Base-by-base conservation (phyloP, 768 basidiomycete species). In the Trametopsis cervina region DNA sequence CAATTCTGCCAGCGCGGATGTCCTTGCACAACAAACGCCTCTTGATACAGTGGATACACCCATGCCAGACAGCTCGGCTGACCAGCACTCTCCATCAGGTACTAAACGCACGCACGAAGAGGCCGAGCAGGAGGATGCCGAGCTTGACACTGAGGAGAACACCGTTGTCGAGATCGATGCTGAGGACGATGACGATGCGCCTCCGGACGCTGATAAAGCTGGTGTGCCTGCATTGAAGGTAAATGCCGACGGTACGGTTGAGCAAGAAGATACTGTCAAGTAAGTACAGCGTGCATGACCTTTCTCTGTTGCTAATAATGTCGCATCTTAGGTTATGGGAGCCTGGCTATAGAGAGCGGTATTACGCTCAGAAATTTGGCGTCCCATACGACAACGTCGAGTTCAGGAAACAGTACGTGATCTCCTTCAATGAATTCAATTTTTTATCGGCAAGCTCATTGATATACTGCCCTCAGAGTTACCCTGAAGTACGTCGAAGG, bases 201-300 rank as follows among this genome's bases (percentile, higher is more conserved):
- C 78, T 33, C 79, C 57, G 33, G 58, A 58, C 22, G 41, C 54
- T 64, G 54, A 39, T 62, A 25, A 63, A 70, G 25, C 29, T n/a
- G 68, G 71, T 27, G 66, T 75, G 35, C 58, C 75, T 39, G 74
- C 82, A 39, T 65, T 88, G 54, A 89, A 88, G 62, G 86, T 95
- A 45, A 90, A 88, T 58, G 56, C 89, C 6, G 92, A 97, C 61
- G 95, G 94, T 20, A 89, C 91, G 0, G 94, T 97, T 23, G 89
- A 94, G 46, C 94, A 98, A 65, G 83, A 83, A 54, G 96, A 99
- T 60, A 84, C 80, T 29, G 91, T 99, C 57, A 85, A 84, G 94
- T 94, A 65, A 56, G 86, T 71, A 17, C 44, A 47, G 37, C 57
- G 15, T 44, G 29, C 21, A 21, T 27, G 39, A 26, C 15, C 29